Percentiles rank a stretch among this genome's conserved stretches.
Conservation (phyloP, 2,329 filamentous ascomycete genomes). For the Ustulina deusta region DNA sequence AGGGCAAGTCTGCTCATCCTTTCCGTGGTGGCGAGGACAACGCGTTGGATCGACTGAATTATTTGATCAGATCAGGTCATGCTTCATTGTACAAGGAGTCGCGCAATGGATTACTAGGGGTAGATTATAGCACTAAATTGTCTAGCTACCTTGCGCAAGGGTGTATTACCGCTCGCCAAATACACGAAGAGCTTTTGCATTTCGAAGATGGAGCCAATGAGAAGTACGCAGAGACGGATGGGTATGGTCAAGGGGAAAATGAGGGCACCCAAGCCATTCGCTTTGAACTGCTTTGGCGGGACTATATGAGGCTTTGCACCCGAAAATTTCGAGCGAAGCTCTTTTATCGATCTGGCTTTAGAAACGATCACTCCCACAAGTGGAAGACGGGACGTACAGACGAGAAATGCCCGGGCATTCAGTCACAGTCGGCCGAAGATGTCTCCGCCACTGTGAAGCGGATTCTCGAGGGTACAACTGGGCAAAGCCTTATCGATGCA, state of each 20-base stretch:
- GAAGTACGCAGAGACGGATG: constrained; percentile 57
- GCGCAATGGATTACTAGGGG: constrained; percentile 76
- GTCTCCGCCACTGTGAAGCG: constrained; percentile 65
- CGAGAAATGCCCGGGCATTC: constrained; percentile 48
- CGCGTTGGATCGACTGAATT: constrained; percentile 68
- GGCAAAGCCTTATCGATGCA: constrained; percentile 82
- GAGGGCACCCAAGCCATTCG: constrained; percentile 76
- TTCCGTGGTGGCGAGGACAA: constrained; percentile 75
- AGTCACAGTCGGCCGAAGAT: constrained; percentile 57
- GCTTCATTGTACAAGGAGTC: constrained; percentile 76
- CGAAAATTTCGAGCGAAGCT: constrained; percentile 75
- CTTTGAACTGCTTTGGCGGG: constrained; percentile 81
- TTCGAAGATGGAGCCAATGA: constrained; percentile 74
- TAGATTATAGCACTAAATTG: constrained; percentile 80
- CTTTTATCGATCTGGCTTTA: constrained; percentile 75
- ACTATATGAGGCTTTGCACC: constrained; percentile 83
- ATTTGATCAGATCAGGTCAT: constrained; percentile 70
- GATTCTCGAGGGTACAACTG: constrained; percentile 75
- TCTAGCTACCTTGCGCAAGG: constrained; percentile 80
- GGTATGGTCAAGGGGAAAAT: constrained; percentile 78
- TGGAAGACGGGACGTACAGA: constrained; percentile 62
- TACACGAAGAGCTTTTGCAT: constrained; percentile 74
- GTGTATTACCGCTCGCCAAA: constrained; percentile 77
- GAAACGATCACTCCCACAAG: constrained; percentile 57
- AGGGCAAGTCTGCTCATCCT: constrained; percentile 70